Evolutionary conservation across 495 filamentous ascomycete species (phyloP), one percentile per base, ranked within the genome.

Genomic region (Penicillium egyptiacum): DNA sequence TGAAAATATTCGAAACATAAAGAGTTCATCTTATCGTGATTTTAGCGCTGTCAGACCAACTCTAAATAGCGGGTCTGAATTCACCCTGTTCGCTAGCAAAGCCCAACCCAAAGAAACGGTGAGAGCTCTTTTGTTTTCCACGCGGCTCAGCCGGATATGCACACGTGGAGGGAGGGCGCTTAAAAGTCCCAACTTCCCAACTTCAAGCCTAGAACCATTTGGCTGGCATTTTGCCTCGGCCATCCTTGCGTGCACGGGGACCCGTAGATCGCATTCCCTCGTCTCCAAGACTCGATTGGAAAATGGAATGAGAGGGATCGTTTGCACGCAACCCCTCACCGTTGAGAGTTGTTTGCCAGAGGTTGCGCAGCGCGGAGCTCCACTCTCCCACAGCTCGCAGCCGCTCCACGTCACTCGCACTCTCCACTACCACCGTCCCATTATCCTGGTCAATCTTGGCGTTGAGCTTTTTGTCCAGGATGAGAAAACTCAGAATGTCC

Each of bases 401-500:
- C 53, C 92, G 88, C 57, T 88, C 88, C 33, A 81, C 80, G 70
- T 97, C 92, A 46, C 79, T 84, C 46, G 79, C 75, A 31, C 85
- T 89, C 61, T 89, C 86, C 37, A 96, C 87, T 65, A 91, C 84
- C 30, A 98, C 85, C 0, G 85, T 91, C 22, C 92, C 91, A 52
- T 80, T 82, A 68, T 89, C 83, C 70, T 97, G 91, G 70, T 98
- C 88, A 69, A 98, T 94, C 69, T 88, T 88, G 57, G 89, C 94
- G 33, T 86, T 82, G 50, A 98, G 83, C 61, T 89, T 88, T 64
- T 88, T 85, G 68, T 95, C 91, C 45, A 97, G 83, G 60, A 98
- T 97, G 47, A 98, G 76, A 75, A 91, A 96, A 53, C 91, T 87
- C 16, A 98, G 73, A 50, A 98, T 98, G 58, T 98, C 94, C 71